Base-by-base conservation (phyloP, 2,329 filamentous ascomycete genomes). In the Furcasterigmium furcatum region DNA sequence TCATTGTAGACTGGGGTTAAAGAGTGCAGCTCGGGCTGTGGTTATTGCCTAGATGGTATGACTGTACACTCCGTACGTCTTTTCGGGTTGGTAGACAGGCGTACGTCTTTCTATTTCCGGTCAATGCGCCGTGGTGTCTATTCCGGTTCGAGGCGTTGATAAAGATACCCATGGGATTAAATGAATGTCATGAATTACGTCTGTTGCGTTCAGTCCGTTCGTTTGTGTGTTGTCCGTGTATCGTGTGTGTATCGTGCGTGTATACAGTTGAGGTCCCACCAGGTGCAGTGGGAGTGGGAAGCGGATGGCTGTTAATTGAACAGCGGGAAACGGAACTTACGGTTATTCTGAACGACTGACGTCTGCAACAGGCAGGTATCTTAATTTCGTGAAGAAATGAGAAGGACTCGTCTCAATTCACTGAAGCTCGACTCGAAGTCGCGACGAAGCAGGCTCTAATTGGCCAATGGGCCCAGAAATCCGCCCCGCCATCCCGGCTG, bases 141-240 rank as follows among this genome's bases (percentile, higher is more conserved):
- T 36, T 36, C 18, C n/a, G 34, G 34, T 36, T 36, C 12, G 40
- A 22, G 40, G 40, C 40, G 40, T 42, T 42, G 34, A 36, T 42
- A 27, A 27, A 42, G 40, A 42, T 42, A 42, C 40, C 40, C 40
- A 22, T 42, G 29, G 40, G 34, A 36, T 19, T 36, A 16, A 19
- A 36, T 36, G 34, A 36, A 36, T 36, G 16, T 41, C 43, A 43
- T 46, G 36, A 48, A 32, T 50, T 46, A 50, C 36, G 45, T 52
- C 38, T 47, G 24, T 43, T 55, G 47, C 54, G 50, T 52, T 55
- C 46, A 52, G 54, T 56, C 52, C 53, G 41, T 46, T 41, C 50
- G 41, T 52, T 50, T 43, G 44, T 49, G 21, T 49, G 46, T 57
- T 52, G 10, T 41, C n/a, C n/a, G 46, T 49, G 44, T 46, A 3